A percentile compares a stretch with the other conserved stretches of the same genome.
Conservation (phyloP, 352 stramenopile species). For the Pythium dissimile region DNA sequence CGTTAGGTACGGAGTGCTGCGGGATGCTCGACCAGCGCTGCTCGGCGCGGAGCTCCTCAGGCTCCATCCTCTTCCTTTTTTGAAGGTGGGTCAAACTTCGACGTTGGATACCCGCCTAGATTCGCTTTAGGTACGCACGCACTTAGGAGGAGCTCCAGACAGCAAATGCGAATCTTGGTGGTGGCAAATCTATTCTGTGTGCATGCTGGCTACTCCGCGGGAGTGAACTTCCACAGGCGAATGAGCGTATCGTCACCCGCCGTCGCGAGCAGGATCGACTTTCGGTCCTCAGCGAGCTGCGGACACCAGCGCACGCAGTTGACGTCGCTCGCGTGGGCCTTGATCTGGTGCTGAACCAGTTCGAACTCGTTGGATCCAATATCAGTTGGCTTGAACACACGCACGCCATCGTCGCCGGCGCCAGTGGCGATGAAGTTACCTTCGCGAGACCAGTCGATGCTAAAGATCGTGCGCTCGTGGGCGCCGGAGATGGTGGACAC, state of each 20-base stretch:
- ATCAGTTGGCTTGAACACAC: conserved; percentile 70
- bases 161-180: background rate
- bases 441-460: conserved; percentile 88
- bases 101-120: background rate
- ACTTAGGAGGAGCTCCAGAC: background rate
- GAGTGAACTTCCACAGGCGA: conserved; percentile 63
- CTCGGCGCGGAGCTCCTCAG: conserved; percentile 55
- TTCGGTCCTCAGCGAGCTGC: conserved; percentile 24
- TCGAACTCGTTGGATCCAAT: conserved; percentile 43
- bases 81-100: background rate
- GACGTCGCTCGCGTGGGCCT: conserved; percentile 67
- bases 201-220: conserved; percentile 19
- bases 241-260: conserved; percentile 60
- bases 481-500: conserved; percentile 73
- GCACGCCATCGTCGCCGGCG: conserved; percentile 90
- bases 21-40: conserved; percentile 65
- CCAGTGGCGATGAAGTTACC: conserved; percentile 88
- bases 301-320: conserved; percentile 83
- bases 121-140: conserved; percentile 10
- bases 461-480: conserved; percentile 91
- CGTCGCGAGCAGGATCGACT: conserved; percentile 58
- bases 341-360: conserved; percentile 54
- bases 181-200: background rate
- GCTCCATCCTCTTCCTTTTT: conserved; percentile 18
- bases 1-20: conserved; percentile 27